A percentile compares a stretch with the other conserved stretches of the same genome.
Conservation (phyloP, 1,284 basidiomycete genomes). For the Rhodotorula sp. region DNA sequence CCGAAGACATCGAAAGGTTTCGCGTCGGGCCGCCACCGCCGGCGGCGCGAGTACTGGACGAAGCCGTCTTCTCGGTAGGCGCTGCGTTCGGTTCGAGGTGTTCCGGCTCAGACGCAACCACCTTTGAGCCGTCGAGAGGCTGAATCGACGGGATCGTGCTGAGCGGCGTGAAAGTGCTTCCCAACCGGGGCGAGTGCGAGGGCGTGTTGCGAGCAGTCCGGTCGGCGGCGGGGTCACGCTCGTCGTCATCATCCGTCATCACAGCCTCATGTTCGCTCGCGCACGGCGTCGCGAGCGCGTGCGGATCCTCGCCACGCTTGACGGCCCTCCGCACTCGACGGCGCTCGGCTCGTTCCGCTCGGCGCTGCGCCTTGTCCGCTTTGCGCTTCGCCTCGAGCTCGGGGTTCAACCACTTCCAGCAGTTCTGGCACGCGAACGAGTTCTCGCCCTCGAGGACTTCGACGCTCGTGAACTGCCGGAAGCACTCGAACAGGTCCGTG, state of each 20-base stretch:
- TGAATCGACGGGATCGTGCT: conserved; percentile 9
- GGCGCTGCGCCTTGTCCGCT: conserved; percentile 24
- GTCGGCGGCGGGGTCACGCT: conserved; percentile 12
- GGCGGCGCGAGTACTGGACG: background rate
- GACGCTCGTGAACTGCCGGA: conserved; percentile 82
- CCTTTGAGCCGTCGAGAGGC: background rate
- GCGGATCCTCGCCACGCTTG: background rate
- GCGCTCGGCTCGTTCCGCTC: conserved; percentile 5
- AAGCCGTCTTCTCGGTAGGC: background rate
- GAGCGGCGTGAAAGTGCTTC: background rate
- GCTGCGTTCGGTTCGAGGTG: background rate
- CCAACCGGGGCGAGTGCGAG: conserved; percentile 4
- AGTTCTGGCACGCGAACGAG: conserved; percentile 84
- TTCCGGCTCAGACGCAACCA: background rate
- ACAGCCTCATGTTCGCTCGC: background rate
- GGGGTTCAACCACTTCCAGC: conserved; percentile 68
- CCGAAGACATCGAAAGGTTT: conserved; percentile 14
- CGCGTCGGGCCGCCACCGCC: background rate
- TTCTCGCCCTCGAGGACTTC: conserved; percentile 91
- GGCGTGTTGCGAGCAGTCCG: conserved; percentile 30
- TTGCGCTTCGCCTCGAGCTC: conserved; percentile 44
- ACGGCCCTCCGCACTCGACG: background rate
- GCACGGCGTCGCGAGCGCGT: background rate
- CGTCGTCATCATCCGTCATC: background rate
- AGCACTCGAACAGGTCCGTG: conserved; percentile 58